phyloP scores from a whole-genome alignment of 1,284 basidiomycete genomes.

The Rhodotorula sp. region DNA sequence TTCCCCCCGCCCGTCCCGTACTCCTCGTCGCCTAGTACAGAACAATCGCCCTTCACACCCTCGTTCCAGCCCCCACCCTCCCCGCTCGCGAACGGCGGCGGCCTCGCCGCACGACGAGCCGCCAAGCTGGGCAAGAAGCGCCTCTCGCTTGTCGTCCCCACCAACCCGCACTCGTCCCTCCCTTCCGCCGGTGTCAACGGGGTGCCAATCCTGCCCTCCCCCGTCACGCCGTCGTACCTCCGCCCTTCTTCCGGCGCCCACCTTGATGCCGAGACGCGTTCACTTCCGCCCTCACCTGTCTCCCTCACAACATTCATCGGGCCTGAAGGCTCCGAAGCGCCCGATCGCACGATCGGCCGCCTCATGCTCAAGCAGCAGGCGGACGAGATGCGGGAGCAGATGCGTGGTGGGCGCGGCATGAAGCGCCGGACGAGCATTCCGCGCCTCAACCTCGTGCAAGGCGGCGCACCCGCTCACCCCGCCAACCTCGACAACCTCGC shows the following conservation, averaged over 20 bases:
- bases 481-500: conserved; percentile 9
- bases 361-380: conserved; percentile 42
- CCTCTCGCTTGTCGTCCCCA: conserved; percentile 40
- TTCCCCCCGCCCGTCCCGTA: conserved; percentile 3
- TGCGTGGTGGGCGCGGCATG: conserved; percentile 40
- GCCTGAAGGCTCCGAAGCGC: conserved; percentile 34
- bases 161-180: background rate
- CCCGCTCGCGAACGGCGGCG: conserved; percentile 9
- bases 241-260: background rate
- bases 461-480: conserved; percentile 3
- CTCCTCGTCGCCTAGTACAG: background rate
- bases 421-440: conserved; percentile 38
- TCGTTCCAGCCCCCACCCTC: conserved; percentile 12
- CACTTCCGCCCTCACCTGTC: conserved; percentile 38
- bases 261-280: conserved; percentile 36
- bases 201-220: conserved; percentile 15
- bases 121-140: conserved; percentile 40
- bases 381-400: conserved; percentile 43
- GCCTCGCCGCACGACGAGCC: conserved; percentile 37
- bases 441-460: conserved; percentile 25
- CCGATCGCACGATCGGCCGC: conserved; percentile 39
- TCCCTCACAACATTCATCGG: conserved; percentile 39
- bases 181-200: background rate
- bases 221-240: conserved; percentile 25
- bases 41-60: background rate